Evolutionary conservation across 306 rosid genomes (phyloP), one percentile per base, ranked within the genome.

Genomic region (Cicer arietinum): DNA sequence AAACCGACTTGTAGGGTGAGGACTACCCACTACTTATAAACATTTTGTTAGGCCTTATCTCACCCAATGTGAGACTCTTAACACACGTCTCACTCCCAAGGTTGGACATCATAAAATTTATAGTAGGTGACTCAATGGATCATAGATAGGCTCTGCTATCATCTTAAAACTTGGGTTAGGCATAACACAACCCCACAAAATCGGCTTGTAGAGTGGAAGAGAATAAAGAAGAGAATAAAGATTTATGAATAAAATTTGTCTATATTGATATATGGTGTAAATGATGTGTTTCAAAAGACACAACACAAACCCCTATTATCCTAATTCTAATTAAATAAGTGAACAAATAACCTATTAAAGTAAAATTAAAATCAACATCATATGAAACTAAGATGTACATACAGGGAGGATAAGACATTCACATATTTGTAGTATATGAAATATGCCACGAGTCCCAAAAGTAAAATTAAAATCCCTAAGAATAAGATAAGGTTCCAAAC

Each of bases 381-480:
- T 20, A 37, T 74, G 80, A 39, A 56, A 77, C 39, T 60, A 75
- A 80, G 75, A 78, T 62, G 77, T 39, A 75, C 96, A 14, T 88
- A 91, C 98, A 96, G 97, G 70, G 97, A 94, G 65, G 88, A 86
- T 77, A 80, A 47, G 77, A 91, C 77, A 71, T 91, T 74, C 83
- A 86, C 97, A 73, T 91, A 91, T 83, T 90, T 94, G 96, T 94
- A 90, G 87, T 94, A 91, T 54, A 94, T 91, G 87, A 91, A 78
- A 91, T 79, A 94, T 65, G 98, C 98, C 80, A 85, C 74, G 88
- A 94, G 94, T 58, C 96, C 98, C 86, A 91, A 67, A 75, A 89
- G 37, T 30, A 30, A 30, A 30, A 30, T 17, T 16, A 43, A 42
- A 65, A 65, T 65, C 25, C 53, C 71, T 65, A 43, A 65, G 52